Base-by-base conservation (phyloP, 352 stramenopile genomes). In the Thalassiosira mediterranea region DNA sequence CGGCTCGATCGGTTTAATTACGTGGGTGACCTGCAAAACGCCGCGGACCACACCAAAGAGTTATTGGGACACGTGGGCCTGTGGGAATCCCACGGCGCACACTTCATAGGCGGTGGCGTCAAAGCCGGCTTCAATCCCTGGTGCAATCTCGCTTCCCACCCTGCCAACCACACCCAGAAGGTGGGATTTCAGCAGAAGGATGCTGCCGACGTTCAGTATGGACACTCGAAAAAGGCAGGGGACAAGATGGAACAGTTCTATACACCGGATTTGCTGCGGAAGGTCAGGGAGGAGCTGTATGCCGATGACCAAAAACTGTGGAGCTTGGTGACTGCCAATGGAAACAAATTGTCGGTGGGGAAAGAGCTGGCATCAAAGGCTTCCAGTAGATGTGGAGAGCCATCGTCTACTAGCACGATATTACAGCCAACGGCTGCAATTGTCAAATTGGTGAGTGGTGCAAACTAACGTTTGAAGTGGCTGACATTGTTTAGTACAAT, bases 131-230 rank as follows among this genome's bases (percentile, higher is more conserved):
- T 7, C 11, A 26, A 19, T n/a, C 15, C 15, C 46, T 53, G 46
- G 21, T 53, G 15, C 17, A 59, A 37, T 7, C n/a, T 42, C n/a
- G n/a, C 2, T 3, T 56, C 28, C 26, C 47, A 25, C 28, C 28
- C 47, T 7, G 34, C 13, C 34, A 42, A 42, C 34, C 7, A 13
- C 1, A 32, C 47, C 15, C 7, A 56, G 47, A 8, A 58, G 21
- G 3, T 58, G 21, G 71, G 71, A 21, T 80, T 80, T 62, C 71
- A 80, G 25, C 71, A 80, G 29, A 40, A 52, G 13, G 34, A 42
- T 13, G 11, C 40, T 7, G 49, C 32, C 0, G 7, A 57, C 11
- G 38, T 42, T 7, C 17, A 58, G 13, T 42, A 42, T 13, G 13
- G 32, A 11, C 28, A 37, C 1, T 34, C 0, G 8, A 58, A n/a